Conservation (phyloP, 768 basidiomycete genomes). For the Omphalotus guepiniiformis region DNA sequence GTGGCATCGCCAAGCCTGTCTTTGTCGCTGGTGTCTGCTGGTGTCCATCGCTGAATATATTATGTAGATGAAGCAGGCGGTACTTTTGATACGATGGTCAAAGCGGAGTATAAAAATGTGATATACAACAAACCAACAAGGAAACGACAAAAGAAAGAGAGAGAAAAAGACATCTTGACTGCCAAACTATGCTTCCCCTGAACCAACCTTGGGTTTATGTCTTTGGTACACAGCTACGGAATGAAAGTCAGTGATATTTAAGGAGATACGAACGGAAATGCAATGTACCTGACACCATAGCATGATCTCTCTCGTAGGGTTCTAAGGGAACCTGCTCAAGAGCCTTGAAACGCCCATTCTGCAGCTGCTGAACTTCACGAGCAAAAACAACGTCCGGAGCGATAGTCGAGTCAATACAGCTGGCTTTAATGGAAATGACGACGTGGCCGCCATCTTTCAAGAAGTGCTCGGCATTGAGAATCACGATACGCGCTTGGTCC, state of each 20-base stretch:
- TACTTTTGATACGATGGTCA: not conserved
- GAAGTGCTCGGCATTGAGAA: conserved; percentile 91
- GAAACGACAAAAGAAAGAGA: not conserved
- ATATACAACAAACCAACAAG: not conserved
- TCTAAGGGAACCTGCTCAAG: conserved; percentile 95
- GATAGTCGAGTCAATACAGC: conserved; percentile 96
- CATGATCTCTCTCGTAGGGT: conserved; percentile 87
- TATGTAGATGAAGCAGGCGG: no score
- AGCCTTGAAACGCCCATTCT: conserved; percentile 81
- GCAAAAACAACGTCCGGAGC: conserved; percentile 89
- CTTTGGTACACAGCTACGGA: conserved; percentile 6
- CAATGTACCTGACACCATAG: conserved; percentile 73
- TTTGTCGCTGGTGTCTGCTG: no score
- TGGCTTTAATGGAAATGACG: conserved; percentile 98
- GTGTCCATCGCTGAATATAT: no score
- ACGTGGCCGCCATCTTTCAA: conserved; percentile 89
- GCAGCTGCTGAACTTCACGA: conserved; percentile 76
- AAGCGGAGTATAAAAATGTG: not conserved
- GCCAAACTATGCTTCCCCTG: not conserved
- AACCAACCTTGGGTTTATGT: conserved; percentile 7
- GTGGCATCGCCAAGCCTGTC: no score
- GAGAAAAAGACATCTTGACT: not conserved
- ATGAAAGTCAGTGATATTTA: not conserved
- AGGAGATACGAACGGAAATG: not conserved
- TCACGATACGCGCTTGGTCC: conserved; percentile 96